A percentile compares a stretch with the other conserved stretches of the same genome.
Conservation (phyloP, 179 eudicot species). For the Dionaea muscipula region DNA sequence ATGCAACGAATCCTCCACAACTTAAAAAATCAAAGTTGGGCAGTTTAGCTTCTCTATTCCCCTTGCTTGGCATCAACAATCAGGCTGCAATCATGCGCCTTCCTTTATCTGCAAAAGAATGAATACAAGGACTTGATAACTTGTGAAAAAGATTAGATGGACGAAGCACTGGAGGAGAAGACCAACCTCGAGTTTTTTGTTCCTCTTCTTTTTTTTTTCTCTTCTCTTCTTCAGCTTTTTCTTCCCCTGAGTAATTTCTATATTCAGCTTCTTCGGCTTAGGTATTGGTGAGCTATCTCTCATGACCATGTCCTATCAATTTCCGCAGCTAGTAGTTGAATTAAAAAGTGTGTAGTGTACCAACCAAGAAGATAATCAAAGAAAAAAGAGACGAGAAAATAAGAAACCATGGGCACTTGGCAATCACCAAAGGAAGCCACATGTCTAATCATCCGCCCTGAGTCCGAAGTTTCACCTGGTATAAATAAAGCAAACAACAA, state of each 20-base stretch:
- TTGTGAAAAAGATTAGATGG: background rate
- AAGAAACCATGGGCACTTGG: conserved; percentile 1
- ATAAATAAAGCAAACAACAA: background rate
- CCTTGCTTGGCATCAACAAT: too few species aligned
- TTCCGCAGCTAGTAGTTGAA: background rate
- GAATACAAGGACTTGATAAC: too few species aligned
- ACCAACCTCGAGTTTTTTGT: conserved; percentile 8
- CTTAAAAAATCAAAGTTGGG: too few species aligned
- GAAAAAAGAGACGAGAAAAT: background rate
- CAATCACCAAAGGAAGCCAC: conserved; percentile 10
- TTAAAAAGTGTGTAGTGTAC: background rate
- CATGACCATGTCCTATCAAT: background rate
- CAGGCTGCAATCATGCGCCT: too few species aligned
- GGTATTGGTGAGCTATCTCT: background rate
- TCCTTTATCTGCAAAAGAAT: too few species aligned
- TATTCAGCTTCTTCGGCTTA: conserved; percentile 4
- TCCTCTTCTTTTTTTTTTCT: conserved; percentile 11
- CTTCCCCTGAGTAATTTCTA: background rate
- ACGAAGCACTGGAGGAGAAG: background rate
- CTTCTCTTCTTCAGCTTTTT: too few species aligned
- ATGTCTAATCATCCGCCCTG: conserved; percentile 10
- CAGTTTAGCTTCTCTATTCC: too few species aligned
- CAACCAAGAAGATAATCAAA: background rate
- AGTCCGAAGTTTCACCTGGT: conserved; percentile 8
- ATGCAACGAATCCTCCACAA: too few species aligned